Evolutionary conservation across 805 yeast genomes (phyloP).

Genomic region (Candida mattraensis): DNA sequence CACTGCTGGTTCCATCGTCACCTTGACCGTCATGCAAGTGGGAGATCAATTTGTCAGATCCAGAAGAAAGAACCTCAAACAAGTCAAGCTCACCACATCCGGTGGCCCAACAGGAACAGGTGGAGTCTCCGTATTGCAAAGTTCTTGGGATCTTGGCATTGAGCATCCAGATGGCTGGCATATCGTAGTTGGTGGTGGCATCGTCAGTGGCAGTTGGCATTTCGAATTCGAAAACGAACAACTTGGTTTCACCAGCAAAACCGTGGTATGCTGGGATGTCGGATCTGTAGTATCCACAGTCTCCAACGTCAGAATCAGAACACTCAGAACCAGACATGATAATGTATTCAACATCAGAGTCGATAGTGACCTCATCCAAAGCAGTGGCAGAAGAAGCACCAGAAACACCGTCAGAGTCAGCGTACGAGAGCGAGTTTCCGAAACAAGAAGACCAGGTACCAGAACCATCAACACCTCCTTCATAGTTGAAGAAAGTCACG

Average conservation of each 20-base stretch:
- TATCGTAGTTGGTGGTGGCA: conserved; percentile 66
- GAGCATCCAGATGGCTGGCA: conserved; percentile 98
- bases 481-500: conserved; percentile 79
- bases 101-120: conserved; percentile 93
- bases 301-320: conserved; percentile 43
- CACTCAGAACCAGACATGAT: conserved; percentile 76
- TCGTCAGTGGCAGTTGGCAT: conserved; percentile 73
- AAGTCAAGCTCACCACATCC: conserved; percentile 98
- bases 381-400: conserved; percentile 70
- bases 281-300: conserved; percentile 84
- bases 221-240: conserved; percentile 88
- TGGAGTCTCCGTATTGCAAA: conserved; percentile 79
- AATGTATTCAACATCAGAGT: conserved; percentile 75
- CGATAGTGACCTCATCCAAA: conserved; percentile 64
- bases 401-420: conserved; percentile 72
- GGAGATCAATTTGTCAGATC: conserved; percentile 71
- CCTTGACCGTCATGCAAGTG: conserved; percentile 89
- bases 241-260: conserved; percentile 78
- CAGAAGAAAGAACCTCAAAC: conserved; percentile 81
- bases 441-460: conserved; percentile 85
- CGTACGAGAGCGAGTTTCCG: conserved; percentile 90
- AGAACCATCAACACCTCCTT: conserved; percentile 70
- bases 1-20: conserved; percentile 42
- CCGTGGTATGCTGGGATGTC: conserved; percentile 95
- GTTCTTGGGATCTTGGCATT: conserved; percentile 97